Base-by-base conservation (phyloP, 495 filamentous ascomycete species). In the Hypomontagnella monticulosa region DNA sequence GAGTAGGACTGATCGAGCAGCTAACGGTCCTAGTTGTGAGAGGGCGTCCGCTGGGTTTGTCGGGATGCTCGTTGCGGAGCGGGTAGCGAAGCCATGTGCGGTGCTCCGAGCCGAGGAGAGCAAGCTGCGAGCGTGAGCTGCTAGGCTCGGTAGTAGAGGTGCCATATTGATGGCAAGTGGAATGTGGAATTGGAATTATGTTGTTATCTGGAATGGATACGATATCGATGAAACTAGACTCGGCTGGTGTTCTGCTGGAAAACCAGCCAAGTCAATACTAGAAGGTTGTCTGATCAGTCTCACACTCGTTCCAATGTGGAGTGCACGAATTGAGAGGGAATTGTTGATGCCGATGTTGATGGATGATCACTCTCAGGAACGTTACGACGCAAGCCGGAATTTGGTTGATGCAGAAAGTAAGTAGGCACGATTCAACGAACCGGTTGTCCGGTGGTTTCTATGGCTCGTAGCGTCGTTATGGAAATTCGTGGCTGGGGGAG, bases 11-110 rank as follows among this genome's bases (percentile, higher is more conserved):
- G 74, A 66, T 19, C 71, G 74, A 11, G 75, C 78, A n/a, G 66
- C 73, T 1, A 83, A 68, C 4, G 80, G 80, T 0, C 80, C 80
- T 8, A 81, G 71, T 19, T 48, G 40, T 3, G 61, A 61, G 20
- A 70, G 42, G 30, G 56, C 38, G 3, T 20, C 44, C 12, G 69
- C 14, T 2, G 49, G 20, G 14, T 50, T 54, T 32, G 43, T 38
- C 0, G 62, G 61, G 40, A 49, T 48, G 48, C 14, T 48, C 1
- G 64, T 20, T 4, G 62, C 4, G 14, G 67, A 49, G 41, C 61
- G 67, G 36, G 49, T 27, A 18, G 53, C 57, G 63, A 67, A 19
- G 12, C 54, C 51, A 55, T 47, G 44, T 9, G 65, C 65, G 15
- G 61, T 47, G 40, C 38, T 44, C 4, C 34, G 63, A 38, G 69